These are phyloP conservation scores for Coemansia sp. DNA, from an alignment of 192 early-diverging fungal species.

Conservation along the genomic window DNA sequence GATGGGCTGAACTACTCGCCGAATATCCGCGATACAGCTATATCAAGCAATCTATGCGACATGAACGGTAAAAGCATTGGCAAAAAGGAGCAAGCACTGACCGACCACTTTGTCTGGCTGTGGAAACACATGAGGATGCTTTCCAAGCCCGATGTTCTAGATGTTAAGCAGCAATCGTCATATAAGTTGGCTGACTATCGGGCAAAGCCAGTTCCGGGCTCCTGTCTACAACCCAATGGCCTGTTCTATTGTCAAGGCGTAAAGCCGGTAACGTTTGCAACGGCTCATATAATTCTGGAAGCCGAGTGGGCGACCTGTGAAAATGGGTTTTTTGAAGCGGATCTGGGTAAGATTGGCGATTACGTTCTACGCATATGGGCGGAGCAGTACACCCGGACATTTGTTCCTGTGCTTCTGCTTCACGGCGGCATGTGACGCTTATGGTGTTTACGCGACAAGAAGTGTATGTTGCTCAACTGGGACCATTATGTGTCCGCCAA, in stretches of 20 bases:
- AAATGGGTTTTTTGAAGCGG: not conserved
- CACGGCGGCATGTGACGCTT: slow-evolving; percentile 7
- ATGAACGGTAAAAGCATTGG: not conserved
- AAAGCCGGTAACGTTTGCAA: not conserved
- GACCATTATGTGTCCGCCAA: not conserved
- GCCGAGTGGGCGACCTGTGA: not conserved
- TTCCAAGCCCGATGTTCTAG: not conserved
- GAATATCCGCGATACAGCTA: not conserved
- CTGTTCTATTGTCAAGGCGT: not conserved
- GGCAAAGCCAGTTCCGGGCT: not conserved
- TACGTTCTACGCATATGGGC: slow-evolving; percentile 14
- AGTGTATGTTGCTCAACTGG: slow-evolving; percentile 2
- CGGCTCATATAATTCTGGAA: not conserved
- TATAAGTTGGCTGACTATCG: not conserved
- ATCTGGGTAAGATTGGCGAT: slow-evolving; percentile 28
- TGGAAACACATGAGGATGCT: not conserved
- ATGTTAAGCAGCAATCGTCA: not conserved
- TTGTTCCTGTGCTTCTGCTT: slow-evolving; percentile 11
- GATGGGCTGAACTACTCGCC: not conserved
- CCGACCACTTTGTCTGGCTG: not conserved
- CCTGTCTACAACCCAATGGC: not conserved
- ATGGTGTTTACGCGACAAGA: slow-evolving; percentile 20
- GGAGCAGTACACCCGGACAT: slow-evolving; percentile 13
- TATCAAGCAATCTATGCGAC: not conserved
- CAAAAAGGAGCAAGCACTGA: not conserved